Evolutionary conservation across 257 asterid species (phyloP), one percentile per base, ranked within the genome.

Genomic region (Solanum paucissectum): DNA sequence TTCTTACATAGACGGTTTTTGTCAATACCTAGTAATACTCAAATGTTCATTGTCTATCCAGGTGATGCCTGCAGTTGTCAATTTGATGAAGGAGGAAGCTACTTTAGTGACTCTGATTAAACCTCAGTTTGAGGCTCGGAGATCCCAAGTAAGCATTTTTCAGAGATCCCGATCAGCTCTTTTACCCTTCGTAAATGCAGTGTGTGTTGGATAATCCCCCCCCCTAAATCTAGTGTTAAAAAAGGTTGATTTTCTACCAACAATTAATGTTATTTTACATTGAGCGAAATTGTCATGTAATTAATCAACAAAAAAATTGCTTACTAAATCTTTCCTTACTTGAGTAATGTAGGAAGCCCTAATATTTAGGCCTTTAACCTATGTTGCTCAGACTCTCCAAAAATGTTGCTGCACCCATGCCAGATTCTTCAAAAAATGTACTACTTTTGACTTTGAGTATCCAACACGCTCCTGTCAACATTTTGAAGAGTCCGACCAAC

Each of bases 61-160:
- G 99, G 99, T 97, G 73, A 93, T 95, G 98, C 99, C 99, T 88
- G 98, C 99, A 44, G 96, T 97, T 79, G 89, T 92, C 88, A 93
- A 87, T 88, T 58, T 95, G 93, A 97, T 97, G 98, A 97, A 97
- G 95, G 88, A 93, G 84, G 96, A 94, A 33, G 93, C 99, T 3
- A 89, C 90, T 49, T 68, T 97, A 87, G 89, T 97, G 82, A 93
- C 99, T 44, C 93, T 97, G 76, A 95, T 97, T 87, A 97, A 97
- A 88, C 99, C 99, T 86, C 99, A 97, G 87, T 97, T 97, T 66
- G 99, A 97, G 93, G 99, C 99, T 83, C 98, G 88, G 86, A 92
- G 98, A 93, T 93, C 96, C 86, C 99, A 97, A 88, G 98, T 95
- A 93, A 21, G 86, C 81, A 46, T 89, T 76, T 38, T 11, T 82